phyloP scores from a whole-genome alignment of 768 basidiomycete species.

The Sporobolomyces pararoseus region DNA sequence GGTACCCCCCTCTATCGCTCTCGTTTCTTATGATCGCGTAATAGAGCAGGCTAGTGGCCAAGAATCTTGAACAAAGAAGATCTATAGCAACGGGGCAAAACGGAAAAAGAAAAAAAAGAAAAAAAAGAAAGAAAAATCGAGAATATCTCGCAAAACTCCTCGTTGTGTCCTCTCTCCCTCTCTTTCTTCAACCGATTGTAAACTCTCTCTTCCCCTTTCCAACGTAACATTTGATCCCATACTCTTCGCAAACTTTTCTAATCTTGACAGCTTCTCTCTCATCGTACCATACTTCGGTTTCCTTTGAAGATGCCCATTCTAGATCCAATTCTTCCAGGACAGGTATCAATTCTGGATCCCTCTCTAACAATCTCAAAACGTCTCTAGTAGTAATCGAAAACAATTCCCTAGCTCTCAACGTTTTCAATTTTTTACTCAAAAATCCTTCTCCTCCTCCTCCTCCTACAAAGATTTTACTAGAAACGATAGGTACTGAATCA shows the following conservation, averaged over 20 bases:
- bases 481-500: conserved; percentile 1
- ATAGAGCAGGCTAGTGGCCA: not conserved
- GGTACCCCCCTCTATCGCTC: too few relatives aligned
- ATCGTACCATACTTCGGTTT: not conserved
- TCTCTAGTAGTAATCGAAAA: conserved; percentile 25
- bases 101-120: too few relatives aligned
- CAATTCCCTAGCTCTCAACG: conserved; percentile 1
- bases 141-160: not conserved
- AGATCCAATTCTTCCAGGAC: conserved; percentile 6
- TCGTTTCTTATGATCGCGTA: not conserved
- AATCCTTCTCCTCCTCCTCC: too few relatives aligned
- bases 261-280: not conserved
- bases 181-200: not conserved
- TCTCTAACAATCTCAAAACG: conserved; percentile 12
- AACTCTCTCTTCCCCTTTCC: not conserved
- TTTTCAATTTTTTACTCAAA: not conserved
- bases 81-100: too few relatives aligned
- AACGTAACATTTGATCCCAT: not conserved
- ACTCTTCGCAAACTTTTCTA: not conserved
- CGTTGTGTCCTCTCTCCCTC: not conserved
- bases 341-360: not conserved
- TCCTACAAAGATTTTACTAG: not conserved
- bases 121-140: not conserved
- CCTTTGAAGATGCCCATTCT: not conserved
- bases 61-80: too few relatives aligned